These are phyloP conservation scores for Luvunga scandens DNA, from an alignment of 345 rosid species.

Conservation along the genomic window DNA sequence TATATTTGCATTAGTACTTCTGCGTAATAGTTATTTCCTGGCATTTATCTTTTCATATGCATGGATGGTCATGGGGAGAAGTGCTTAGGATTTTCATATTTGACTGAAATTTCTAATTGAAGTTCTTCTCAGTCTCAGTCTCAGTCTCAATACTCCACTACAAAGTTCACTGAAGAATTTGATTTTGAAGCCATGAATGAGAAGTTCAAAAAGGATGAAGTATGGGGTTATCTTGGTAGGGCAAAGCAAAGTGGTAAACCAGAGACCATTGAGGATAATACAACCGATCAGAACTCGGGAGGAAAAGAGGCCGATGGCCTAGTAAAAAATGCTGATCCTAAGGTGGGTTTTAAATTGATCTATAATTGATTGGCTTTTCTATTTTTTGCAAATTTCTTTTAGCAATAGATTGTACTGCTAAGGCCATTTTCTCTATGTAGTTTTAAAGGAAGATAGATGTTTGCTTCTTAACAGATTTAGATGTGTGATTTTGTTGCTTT, in stretches of 20 bases:
- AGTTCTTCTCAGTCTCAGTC: slow-evolving; percentile 23
- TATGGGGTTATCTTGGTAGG: slow-evolving; percentile 64
- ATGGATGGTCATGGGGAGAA: neutral
- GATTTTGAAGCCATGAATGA: slow-evolving; percentile 81
- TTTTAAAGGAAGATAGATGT: neutral
- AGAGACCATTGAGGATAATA: slow-evolving; percentile 13
- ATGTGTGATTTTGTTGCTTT: neutral
- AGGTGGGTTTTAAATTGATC: slow-evolving; percentile 12
- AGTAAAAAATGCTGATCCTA: slow-evolving; percentile 15
- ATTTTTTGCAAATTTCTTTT: neutral
- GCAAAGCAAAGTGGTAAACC: slow-evolving; percentile 21
- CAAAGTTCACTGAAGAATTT: slow-evolving; percentile 58
- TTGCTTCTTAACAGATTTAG: neutral
- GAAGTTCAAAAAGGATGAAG: slow-evolving; percentile 64
- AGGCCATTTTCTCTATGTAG: neutral
- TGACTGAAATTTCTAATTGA: slow-evolving; percentile 4
- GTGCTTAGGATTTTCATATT: neutral
- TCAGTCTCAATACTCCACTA: slow-evolving; percentile 18
- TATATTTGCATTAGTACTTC: neutral
- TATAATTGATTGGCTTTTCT: neutral
- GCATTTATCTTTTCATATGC: neutral
- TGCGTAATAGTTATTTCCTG: neutral
- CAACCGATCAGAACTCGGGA: slow-evolving; percentile 2
- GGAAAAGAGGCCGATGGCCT: slow-evolving; percentile 4
- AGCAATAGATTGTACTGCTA: neutral